phyloP scores from a whole-genome alignment of 129 eudicot genomes.

The Smallanthus sonchifolius region DNA sequence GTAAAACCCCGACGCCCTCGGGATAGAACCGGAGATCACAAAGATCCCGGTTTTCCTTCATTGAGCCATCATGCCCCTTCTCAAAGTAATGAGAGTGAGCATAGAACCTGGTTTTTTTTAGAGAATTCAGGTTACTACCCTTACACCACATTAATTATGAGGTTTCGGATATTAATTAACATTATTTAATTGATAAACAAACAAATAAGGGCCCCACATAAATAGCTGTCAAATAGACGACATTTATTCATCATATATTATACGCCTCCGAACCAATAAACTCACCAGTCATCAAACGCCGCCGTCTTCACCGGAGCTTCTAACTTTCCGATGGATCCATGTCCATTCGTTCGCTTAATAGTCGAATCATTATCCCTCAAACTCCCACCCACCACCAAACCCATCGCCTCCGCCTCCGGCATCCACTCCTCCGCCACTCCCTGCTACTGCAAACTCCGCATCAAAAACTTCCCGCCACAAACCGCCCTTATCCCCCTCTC shows the following conservation, averaged over 20 bases:
- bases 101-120: too few species aligned
- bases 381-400: constrained; percentile 52
- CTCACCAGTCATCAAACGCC: neutral
- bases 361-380: constrained; percentile 74
- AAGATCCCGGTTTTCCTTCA: too few species aligned
- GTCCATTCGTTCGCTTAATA: constrained; percentile 84
- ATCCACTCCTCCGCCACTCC: constrained; percentile 78
- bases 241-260: constrained; percentile 33
- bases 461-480: constrained; percentile 73
- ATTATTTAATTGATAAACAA: neutral
- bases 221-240: constrained; percentile 37
- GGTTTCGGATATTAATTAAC: too few species aligned
- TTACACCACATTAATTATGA: too few species aligned
- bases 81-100: too few species aligned
- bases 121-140: too few species aligned
- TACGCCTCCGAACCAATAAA: constrained; percentile 21
- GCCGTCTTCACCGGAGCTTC: neutral
- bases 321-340: constrained; percentile 69
- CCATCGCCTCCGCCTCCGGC: constrained; percentile 56
- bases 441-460: constrained; percentile 67
- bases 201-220: constrained; percentile 11
- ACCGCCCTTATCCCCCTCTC: constrained; percentile 63
- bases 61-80: too few species aligned
- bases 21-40: too few species aligned
- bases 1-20: too few species aligned